Percentiles rank a stretch among this genome's conserved stretches.
phyloP scores from a whole-genome alignment of 345 rosid genomes.

The Bruguiera sexangula region DNA sequence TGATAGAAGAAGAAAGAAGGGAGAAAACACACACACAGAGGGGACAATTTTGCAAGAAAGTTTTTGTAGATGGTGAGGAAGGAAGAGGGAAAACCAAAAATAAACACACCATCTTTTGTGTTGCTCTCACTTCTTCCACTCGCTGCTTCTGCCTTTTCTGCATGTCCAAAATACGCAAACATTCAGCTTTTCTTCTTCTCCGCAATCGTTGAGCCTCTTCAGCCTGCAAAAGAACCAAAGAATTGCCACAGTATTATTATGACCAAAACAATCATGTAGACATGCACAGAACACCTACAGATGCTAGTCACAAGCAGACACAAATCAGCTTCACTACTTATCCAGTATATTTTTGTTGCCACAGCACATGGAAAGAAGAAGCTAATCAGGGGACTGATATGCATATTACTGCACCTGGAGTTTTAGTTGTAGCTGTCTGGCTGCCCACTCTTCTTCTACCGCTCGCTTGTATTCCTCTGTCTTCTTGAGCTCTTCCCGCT shows the following conservation, averaged over 20 bases:
- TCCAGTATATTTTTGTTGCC: neutral
- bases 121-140: constrained; percentile 78
- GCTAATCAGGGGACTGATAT: neutral
- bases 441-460: constrained; percentile 77
- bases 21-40: too few species aligned
- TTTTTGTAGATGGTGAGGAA: too few species aligned
- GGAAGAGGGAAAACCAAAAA: too few species aligned
- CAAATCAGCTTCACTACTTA: constrained; percentile 11
- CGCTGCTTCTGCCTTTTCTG: constrained; percentile 84
- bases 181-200: constrained; percentile 64
- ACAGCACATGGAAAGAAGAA: neutral
- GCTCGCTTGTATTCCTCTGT: constrained; percentile 84
- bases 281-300: too few species aligned
- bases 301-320: constrained; percentile 16
- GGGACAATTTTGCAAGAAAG: too few species aligned
- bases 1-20: neutral
- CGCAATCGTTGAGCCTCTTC: constrained; percentile 73
- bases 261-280: too few species aligned
- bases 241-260: neutral
- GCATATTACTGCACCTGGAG: constrained; percentile 48
- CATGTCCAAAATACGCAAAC: constrained; percentile 59
- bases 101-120: constrained; percentile 68
- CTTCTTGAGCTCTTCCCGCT: constrained; percentile 75
- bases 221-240: constrained; percentile 42
- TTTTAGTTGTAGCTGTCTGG: constrained; percentile 63